These are phyloP conservation scores for Heliosperma pusillum DNA, from an alignment of 148 eudicot species.

Conservation along the genomic window DNA sequence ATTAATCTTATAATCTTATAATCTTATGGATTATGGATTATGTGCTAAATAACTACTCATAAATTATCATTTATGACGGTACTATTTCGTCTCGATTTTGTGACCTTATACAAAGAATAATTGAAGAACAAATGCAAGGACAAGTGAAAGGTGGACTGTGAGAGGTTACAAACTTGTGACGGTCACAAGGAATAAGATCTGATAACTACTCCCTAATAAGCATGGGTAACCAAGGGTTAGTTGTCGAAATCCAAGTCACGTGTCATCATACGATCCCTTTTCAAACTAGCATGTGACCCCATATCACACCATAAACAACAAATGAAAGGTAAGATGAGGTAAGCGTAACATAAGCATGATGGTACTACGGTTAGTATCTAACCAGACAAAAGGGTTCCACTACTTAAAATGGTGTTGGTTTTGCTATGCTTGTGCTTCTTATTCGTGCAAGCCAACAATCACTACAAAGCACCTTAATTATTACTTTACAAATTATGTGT, in stretches of 20 bases:
- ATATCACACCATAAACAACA: too few relatives aligned
- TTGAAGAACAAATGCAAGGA: too few relatives aligned
- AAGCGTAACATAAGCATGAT: conserved; percentile 23
- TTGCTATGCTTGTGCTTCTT: neutral
- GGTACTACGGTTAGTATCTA: neutral
- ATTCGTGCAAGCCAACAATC: conserved; percentile 12
- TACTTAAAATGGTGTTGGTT: neutral
- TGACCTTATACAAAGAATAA: too few relatives aligned
- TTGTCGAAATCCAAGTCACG: neutral
- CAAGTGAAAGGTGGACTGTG: too few relatives aligned
- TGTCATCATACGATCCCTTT: neutral
- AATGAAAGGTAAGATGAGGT: conserved; percentile 12
- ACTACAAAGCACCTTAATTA: neutral
- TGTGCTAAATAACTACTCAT: too few relatives aligned
- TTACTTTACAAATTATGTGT: too few relatives aligned
- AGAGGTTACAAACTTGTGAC: too few relatives aligned
- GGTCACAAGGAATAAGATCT: too few relatives aligned
- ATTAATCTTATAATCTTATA: too few relatives aligned
- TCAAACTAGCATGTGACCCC: neutral
- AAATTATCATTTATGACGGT: too few relatives aligned
- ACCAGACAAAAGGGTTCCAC: conserved; percentile 21
- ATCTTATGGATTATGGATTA: too few relatives aligned
- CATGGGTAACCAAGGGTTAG: neutral
- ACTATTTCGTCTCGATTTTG: too few relatives aligned
- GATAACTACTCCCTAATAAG: neutral